Conservation (phyloP, 208 protist genomes). For the Leishmania braziliensis region DNA sequence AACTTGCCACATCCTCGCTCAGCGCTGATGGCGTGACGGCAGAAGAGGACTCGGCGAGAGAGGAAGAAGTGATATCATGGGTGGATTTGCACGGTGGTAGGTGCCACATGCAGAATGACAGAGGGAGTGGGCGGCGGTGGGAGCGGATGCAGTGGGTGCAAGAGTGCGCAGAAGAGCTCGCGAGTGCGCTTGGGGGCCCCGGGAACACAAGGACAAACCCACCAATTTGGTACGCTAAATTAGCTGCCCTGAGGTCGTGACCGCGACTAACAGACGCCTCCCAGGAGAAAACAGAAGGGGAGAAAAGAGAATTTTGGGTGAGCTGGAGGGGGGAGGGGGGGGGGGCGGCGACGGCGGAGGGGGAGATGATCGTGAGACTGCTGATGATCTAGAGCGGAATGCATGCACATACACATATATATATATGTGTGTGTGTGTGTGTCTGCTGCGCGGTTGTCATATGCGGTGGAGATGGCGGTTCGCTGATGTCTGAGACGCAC, state of each 20-base stretch:
- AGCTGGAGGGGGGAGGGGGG: background rate
- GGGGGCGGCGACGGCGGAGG: background rate
- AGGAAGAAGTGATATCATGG: conserved; percentile 4
- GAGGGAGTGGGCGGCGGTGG: background rate
- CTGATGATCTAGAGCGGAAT: background rate
- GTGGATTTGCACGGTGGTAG: background rate
- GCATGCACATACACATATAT: background rate
- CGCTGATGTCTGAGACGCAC: background rate
- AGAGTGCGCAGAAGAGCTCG: background rate
- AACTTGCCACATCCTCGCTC: conserved; percentile 26
- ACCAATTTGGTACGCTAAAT: background rate
- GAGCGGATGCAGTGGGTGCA: background rate
- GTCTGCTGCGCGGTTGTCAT: background rate
- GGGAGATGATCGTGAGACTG: background rate
- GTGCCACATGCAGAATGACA: background rate
- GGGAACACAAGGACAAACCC: background rate
- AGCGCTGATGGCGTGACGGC: background rate
- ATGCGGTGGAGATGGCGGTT: background rate
- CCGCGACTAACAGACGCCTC: background rate
- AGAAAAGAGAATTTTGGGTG: background rate
- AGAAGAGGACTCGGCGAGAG: conserved; percentile 17
- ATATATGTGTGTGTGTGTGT: background rate
- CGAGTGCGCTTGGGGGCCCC: background rate
- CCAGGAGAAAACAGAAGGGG: background rate
- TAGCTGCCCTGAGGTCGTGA: background rate